A percentile compares a stretch with the other conserved stretches of the same genome.
These are phyloP conservation scores for Pleurotus salmoneostramineus DNA, from an alignment of 768 basidiomycete genomes.

Conservation along the genomic window DNA sequence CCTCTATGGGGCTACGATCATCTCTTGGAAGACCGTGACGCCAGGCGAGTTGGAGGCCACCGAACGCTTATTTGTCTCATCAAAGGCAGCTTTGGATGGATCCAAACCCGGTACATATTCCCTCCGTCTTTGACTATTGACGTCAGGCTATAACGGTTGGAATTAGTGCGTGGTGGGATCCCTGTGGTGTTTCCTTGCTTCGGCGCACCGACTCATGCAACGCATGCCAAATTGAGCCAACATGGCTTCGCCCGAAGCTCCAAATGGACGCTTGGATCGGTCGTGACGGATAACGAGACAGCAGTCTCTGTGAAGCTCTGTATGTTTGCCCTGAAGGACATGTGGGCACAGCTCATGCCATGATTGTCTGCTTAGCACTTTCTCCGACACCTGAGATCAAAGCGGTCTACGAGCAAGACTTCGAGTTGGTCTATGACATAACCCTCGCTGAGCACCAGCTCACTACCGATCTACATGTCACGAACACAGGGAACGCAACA, in stretches of 20 bases:
- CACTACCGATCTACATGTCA: conserved; percentile 76
- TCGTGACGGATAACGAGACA: conserved; percentile 63
- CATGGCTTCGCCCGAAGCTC: conserved; percentile 90
- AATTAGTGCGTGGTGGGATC: conserved; percentile 51
- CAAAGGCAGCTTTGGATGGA: conserved; percentile 76
- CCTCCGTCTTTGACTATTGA: neutral
- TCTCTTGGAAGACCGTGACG: conserved; percentile 71
- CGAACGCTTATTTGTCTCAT: conserved; percentile 81
- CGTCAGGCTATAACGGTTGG: neutral
- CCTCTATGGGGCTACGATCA: conserved; percentile 81
- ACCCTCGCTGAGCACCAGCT: conserved; percentile 72
- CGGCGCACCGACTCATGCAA: conserved; percentile 74
- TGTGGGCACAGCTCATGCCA: neutral
- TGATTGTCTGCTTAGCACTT: conserved; percentile 40
- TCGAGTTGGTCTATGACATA: conserved; percentile 78
- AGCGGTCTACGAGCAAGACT: conserved; percentile 56
- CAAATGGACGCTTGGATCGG: conserved; percentile 63
- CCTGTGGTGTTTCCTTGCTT: conserved; percentile 84
- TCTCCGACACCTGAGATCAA: conserved; percentile 56
- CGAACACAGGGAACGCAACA: conserved; percentile 54
- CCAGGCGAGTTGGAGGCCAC: conserved; percentile 30
- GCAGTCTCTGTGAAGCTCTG: conserved; percentile 77
- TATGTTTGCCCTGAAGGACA: conserved; percentile 31
- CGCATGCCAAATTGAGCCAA: conserved; percentile 68
- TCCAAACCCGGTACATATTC: conserved; percentile 49